Evolutionary conservation across 2,329 filamentous ascomycete genomes (phyloP), one percentile per base, ranked within the genome.

Genomic region (Chrysosporium queenslandicum): DNA sequence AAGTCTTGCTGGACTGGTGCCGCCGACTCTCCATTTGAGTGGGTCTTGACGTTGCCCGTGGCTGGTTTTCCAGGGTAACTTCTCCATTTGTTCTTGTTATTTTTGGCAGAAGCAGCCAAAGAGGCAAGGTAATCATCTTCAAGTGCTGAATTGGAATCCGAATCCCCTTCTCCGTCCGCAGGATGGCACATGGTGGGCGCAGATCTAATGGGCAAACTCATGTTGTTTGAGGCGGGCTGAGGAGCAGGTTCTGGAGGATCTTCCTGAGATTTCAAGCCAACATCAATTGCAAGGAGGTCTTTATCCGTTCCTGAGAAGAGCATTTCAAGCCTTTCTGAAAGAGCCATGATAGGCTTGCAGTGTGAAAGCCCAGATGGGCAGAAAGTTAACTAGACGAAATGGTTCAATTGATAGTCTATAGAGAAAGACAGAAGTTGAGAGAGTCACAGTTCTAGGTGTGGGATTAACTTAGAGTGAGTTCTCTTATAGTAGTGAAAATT

Each of bases 261-360:
- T 27, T n/a, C 16, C 4, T 18, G 8, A 32, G 50, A 8, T 2
- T 53, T 46, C 18, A 58, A 34, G 16, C 50, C 50, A n/a, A 53
- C 42, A 46, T 59, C 25, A 29, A 32, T 5, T n/a, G 29, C 18
- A 23, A 66, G 47, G 27, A 68, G 56, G 9, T 43, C 42, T 29
- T 58, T 54, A 42, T 67, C 62, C 3, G 58, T 47, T 6, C 52
- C 58, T 2, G 53, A 46, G 46, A 69, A 67, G 36, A 68, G 60
- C 25, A 67, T 46, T 23, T 57, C 57, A 12, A 68, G 58, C 18
- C 65, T 61, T 18, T 59, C 58, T 23, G 14, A 14, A 30, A 48
- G 53, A n/a, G 59, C 58, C 65, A 66, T 66, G n/a, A 7, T 42
- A 23, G 4, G 16, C 18, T n/a, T n/a, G 36, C 20, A n/a, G 16